Percentiles rank a stretch among this genome's conserved stretches.
These are phyloP conservation scores for Amaranthus hypochondriacus DNA, from an alignment of 148 eudicot genomes.

Conservation along the genomic window DNA sequence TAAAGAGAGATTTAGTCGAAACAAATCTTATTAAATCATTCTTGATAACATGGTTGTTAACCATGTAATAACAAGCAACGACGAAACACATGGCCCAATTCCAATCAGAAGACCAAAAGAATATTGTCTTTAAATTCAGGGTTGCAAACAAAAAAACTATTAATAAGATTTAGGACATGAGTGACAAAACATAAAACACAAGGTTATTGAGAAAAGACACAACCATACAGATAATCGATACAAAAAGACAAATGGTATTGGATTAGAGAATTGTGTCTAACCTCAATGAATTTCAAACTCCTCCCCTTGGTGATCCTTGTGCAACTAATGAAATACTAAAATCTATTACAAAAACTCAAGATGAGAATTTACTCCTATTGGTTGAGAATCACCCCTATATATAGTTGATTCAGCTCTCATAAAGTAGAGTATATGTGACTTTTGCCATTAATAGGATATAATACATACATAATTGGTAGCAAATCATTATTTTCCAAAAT, in stretches of 20 bases:
- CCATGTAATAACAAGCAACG: neutral
- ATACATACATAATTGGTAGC: conserved; percentile 1
- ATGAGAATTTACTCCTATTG: neutral
- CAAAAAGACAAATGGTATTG: neutral
- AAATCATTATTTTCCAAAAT: neutral
- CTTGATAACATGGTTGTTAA: neutral
- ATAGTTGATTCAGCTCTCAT: neutral
- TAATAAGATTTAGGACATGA: neutral
- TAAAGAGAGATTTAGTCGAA: neutral
- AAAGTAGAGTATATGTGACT: neutral
- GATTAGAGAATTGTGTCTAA: neutral
- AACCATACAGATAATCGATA: neutral
- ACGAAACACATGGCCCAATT: neutral
- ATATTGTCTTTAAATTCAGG: neutral
- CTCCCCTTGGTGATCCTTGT: neutral
- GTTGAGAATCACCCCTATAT: neutral
- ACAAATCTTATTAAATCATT: neutral
- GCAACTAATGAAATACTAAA: neutral
- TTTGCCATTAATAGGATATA: neutral
- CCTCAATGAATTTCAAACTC: neutral
- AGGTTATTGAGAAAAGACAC: neutral
- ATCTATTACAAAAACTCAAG: neutral
- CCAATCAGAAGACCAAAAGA: neutral
- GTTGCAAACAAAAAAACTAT: neutral
- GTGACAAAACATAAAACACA: neutral